These are phyloP conservation scores for Botrytis deweyae DNA, from an alignment of 2,329 filamentous ascomycete genomes.

Conservation along the genomic window DNA sequence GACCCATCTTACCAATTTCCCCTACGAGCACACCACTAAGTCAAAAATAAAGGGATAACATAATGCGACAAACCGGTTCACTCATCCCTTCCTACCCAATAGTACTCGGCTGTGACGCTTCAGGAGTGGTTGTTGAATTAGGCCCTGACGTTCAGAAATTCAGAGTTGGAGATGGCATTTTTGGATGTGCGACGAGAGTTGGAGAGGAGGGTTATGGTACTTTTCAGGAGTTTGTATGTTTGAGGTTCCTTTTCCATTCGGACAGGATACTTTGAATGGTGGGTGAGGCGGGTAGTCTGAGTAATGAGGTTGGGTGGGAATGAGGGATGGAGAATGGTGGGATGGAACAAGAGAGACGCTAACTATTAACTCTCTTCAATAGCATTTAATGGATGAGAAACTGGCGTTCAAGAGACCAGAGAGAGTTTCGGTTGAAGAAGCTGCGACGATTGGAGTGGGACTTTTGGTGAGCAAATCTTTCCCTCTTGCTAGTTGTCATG, in stretches of 20 bases:
- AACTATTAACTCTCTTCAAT: neutral
- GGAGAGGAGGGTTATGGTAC: constrained; percentile 37
- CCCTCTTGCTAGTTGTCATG: neutral
- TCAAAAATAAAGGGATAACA: constrained; percentile 34
- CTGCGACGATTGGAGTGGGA: constrained; percentile 42
- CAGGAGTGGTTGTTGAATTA: constrained; percentile 39
- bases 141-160: constrained; percentile 39
- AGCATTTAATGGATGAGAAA: constrained; percentile 42
- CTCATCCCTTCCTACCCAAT: constrained; percentile 41
- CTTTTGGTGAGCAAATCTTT: constrained; percentile 35
- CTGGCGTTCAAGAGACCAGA: constrained; percentile 39
- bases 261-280: neutral
- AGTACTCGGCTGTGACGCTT: constrained; percentile 43
- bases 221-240: constrained; percentile 18
- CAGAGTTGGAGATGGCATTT: constrained; percentile 41
- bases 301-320: neutral
- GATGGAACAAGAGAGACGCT: neutral
- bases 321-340: neutral
- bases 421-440: constrained; percentile 37
- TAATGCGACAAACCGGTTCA: constrained; percentile 41
- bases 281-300: neutral
- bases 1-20: neutral
- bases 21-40: no score
- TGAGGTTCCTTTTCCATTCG: neutral
- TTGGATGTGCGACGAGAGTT: constrained; percentile 39